Base-by-base conservation (phyloP, 495 filamentous ascomycete genomes). In the Neurospora sp. region DNA sequence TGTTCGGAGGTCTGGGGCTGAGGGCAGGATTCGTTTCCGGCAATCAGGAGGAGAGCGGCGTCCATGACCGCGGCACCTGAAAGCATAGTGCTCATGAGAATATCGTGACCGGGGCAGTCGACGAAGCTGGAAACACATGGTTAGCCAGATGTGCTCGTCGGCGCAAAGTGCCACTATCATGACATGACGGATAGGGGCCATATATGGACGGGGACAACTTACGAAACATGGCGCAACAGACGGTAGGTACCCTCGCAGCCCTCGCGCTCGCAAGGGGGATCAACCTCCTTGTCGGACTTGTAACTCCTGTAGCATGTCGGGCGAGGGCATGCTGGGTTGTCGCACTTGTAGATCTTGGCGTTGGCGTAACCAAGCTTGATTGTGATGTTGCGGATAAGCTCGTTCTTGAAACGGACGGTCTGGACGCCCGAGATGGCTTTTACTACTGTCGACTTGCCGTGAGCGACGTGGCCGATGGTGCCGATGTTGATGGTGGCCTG, bases 41-140 rank as follows among this genome's bases (percentile, higher is more conserved):
- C 96, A 81, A 99, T 98, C 54, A 99, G 87, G 39, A 99, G 90
- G 39, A 99, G 88, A 40, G 96, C 96, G 70, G 96, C 96, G 83
- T 99, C 96, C 96, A 99, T 99, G 87, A 99, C 96, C 60, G 96
- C 96, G 78, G 96, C 96, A 79, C 96, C 96, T 81, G 96, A 99
- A 85, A 98, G 91, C 96, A 98, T 99, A 74, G 96, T 99, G 84
- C 95, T 97, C 96, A 99, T 99, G 79, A 99, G 94, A 93, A 99
- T 99, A 85, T 99, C 96, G 91, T 99, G 96, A 83, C 96, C 96
- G 42, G 96, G 96, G 88, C 96, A 99, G 83, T 99, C 96, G 73
- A 99, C 96, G 82, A 99, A 99, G 18, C 90, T 94, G 75, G 54
- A 4, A 27, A 18, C 12, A 74, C 70, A 14, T 6, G 42, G 74